Percentiles rank a stretch among this genome's conserved stretches.
Evolutionary conservation across 805 yeast genomes (phyloP).

Genomic region (Henningerozyma blattae): DNA sequence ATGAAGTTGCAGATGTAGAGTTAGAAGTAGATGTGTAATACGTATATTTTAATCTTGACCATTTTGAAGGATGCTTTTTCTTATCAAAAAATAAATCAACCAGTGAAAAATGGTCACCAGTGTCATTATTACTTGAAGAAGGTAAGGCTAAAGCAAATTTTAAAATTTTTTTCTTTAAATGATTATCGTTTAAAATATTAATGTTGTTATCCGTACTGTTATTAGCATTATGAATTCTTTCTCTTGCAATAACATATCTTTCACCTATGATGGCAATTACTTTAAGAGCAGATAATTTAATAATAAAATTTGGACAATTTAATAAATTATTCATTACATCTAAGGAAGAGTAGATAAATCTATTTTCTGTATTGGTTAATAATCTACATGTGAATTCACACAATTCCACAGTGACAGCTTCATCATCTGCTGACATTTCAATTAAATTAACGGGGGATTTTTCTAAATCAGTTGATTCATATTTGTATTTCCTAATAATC

Average conservation of each 20-base stretch:
- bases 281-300: constrained; percentile 49
- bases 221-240: constrained; percentile 17
- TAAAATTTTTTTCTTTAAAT: constrained; percentile 34
- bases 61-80: constrained; percentile 38
- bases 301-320: constrained; percentile 44
- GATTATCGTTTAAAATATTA: constrained; percentile 13
- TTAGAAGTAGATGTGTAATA: constrained; percentile 31
- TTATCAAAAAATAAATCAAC: constrained; percentile 34
- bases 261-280: constrained; percentile 51
- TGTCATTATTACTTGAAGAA: constrained; percentile 30
- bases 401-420: constrained; percentile 35
- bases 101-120: constrained; percentile 31
- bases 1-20: constrained; percentile 2
- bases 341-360: constrained; percentile 55
- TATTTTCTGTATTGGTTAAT: constrained; percentile 56
- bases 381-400: constrained; percentile 50
- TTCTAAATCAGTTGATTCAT: constrained; percentile 25
- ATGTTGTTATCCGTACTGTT: too few relatives aligned
- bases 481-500: constrained; percentile 38
- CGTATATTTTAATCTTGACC: constrained; percentile 44
- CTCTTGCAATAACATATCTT: constrained; percentile 34
- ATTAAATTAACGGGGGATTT: constrained; percentile 35
- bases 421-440: constrained; percentile 36
- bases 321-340: constrained; percentile 49
- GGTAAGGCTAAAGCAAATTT: constrained; percentile 46